A percentile compares a stretch with the other conserved stretches of the same genome.
Conservation (phyloP, 495 filamentous ascomycete species). For the Evansstolkia leycettana region DNA sequence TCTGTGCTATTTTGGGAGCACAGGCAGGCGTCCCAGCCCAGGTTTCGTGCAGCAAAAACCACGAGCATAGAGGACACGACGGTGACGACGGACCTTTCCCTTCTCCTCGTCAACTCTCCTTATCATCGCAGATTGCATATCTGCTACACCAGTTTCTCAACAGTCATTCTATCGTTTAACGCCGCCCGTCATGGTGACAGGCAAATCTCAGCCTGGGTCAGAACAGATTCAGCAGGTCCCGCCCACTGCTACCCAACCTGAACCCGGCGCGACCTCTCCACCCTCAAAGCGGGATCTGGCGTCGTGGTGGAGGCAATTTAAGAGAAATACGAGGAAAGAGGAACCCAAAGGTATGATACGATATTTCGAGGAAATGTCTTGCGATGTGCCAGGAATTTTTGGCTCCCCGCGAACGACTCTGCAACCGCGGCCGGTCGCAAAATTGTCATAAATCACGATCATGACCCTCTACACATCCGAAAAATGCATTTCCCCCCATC, state of each 20-base stretch:
- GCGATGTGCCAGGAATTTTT: too few relatives aligned
- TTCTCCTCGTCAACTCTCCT: background rate
- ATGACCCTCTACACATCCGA: too few relatives aligned
- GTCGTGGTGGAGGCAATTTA: slow-evolving; percentile 89
- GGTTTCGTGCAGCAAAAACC: slow-evolving; percentile 18
- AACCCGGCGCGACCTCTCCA: slow-evolving; percentile 36
- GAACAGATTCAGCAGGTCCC: slow-evolving; percentile 22
- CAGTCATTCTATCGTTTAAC: slow-evolving; percentile 3
- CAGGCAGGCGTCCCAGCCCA: slow-evolving; percentile 15
- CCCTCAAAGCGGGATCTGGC: slow-evolving; percentile 71
- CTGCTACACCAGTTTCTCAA: background rate
- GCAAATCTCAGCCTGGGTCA: slow-evolving; percentile 28
- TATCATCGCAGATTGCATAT: background rate
- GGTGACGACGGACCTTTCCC: slow-evolving; percentile 21
- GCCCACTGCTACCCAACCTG: slow-evolving; percentile 19
- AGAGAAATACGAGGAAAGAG: slow-evolving; percentile 58
- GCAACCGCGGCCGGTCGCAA: too few relatives aligned
- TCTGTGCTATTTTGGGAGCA: slow-evolving; percentile 26
- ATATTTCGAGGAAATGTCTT: too few relatives aligned
- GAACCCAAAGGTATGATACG: slow-evolving; percentile 71
- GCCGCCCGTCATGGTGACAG: slow-evolving; percentile 28
- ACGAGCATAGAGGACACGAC: too few relatives aligned
- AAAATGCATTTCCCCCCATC: too few relatives aligned
- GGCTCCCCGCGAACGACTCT: too few relatives aligned
- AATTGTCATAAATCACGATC: too few relatives aligned